A percentile compares a stretch with the other conserved stretches of the same genome.
phyloP scores from a whole-genome alignment of 2,329 filamentous ascomycete genomes.

The Alternaria triticina region DNA sequence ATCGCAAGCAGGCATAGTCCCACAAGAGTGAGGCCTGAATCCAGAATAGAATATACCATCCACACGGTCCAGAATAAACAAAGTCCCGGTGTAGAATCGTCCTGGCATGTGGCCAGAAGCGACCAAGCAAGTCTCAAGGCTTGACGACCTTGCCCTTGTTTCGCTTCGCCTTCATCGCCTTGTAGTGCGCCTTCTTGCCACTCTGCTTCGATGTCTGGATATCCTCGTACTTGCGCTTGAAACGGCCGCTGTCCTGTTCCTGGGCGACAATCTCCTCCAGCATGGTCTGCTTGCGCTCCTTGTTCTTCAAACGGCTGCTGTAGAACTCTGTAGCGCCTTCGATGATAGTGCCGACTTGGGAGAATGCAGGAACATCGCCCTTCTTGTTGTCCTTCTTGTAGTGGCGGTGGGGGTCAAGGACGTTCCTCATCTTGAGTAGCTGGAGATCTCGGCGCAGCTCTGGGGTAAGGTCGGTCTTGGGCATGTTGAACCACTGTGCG shows the following conservation, averaged over 20 bases:
- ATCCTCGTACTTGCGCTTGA: slow-evolving; percentile 85
- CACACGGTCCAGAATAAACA: neutral
- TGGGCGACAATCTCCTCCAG: slow-evolving; percentile 80
- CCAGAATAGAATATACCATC: neutral
- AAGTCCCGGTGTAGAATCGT: neutral
- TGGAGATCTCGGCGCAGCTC: slow-evolving; percentile 90
- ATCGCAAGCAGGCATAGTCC: neutral
- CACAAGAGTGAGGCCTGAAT: neutral
- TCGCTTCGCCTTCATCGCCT: slow-evolving; percentile 70
- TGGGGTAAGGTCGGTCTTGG: slow-evolving; percentile 81
- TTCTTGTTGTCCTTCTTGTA: slow-evolving; percentile 87
- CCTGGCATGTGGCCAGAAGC: neutral
- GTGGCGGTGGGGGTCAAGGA: slow-evolving; percentile 86
- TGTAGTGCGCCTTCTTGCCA: slow-evolving; percentile 90
- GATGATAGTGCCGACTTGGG: slow-evolving; percentile 85
- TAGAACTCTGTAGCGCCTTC: slow-evolving; percentile 89
- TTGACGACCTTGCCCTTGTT: slow-evolving; percentile 51
- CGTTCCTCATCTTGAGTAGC: slow-evolving; percentile 84
- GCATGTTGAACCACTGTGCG: slow-evolving; percentile 84
- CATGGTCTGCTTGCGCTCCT: slow-evolving; percentile 85
- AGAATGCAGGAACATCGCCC: slow-evolving; percentile 77
- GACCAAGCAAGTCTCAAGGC: slow-evolving; percentile 30
- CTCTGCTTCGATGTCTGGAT: slow-evolving; percentile 83
- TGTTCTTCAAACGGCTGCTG: slow-evolving; percentile 80
- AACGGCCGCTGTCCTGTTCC: slow-evolving; percentile 70